phyloP scores from a whole-genome alignment of 805 yeast genomes.

The Candida odintsovae region DNA sequence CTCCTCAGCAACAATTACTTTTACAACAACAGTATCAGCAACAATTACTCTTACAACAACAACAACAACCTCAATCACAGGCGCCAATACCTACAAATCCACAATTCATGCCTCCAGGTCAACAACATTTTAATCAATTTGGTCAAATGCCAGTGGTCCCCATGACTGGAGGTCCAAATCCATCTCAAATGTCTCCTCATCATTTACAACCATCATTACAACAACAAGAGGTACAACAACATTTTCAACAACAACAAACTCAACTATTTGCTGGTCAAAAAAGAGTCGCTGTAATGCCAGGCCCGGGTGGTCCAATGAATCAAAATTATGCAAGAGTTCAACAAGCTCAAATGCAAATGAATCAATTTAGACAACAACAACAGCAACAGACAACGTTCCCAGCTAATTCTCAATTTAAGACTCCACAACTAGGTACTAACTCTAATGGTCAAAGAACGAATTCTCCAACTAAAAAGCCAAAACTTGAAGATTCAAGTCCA shows the following conservation, averaged over 20 bases:
- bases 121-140: constrained; percentile 3
- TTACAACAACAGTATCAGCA: constrained; percentile 27
- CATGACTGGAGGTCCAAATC: constrained; percentile 1
- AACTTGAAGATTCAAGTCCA: constrained; percentile 11
- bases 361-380: constrained; percentile 40
- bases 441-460: constrained; percentile 4
- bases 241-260: constrained; percentile 21
- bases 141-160: constrained; percentile 1
- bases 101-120: neutral
- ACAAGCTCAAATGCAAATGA: constrained; percentile 44
- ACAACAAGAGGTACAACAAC: constrained; percentile 14
- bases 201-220: constrained; percentile 17
- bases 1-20: constrained; percentile 17
- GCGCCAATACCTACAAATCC: neutral
- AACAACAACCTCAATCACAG: neutral
- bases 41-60: constrained; percentile 6
- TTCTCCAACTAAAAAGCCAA: constrained; percentile 19
- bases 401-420: constrained; percentile 1
- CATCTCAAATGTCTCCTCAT: constrained; percentile 8
- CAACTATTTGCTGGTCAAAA: constrained; percentile 22
- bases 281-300: constrained; percentile 6
- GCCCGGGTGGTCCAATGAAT: constrained; percentile 10
- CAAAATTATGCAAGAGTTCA: constrained; percentile 24
- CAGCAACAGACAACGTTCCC: constrained; percentile 9
- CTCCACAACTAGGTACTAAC: constrained; percentile 1